Evolutionary conservation across 192 early-diverging fungal species (phyloP).

Genomic region (Dissophora globulifera): DNA sequence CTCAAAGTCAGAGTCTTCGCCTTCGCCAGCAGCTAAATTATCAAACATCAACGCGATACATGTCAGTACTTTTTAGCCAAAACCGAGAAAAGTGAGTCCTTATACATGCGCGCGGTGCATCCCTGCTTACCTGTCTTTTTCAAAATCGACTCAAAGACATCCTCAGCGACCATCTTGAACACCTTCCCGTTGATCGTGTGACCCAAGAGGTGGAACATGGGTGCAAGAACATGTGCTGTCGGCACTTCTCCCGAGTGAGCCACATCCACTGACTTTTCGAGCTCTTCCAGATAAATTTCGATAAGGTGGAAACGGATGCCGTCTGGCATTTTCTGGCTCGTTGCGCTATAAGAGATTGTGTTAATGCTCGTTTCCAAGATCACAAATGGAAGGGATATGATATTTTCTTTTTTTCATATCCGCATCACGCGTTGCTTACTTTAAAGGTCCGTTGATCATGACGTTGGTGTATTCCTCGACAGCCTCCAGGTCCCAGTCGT

Average conservation of each 20-base stretch:
- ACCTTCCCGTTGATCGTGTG: constrained; percentile 60
- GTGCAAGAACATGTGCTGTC: constrained; percentile 58
- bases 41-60: not conserved
- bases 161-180: constrained; percentile 59
- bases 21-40: constrained; percentile 41
- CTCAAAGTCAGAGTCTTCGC: constrained; percentile 45
- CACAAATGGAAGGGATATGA: no score
- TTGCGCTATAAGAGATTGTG: constrained; percentile 56
- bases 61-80: not conserved
- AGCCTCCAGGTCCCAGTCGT: constrained; percentile 63
- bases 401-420: no score
- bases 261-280: constrained; percentile 68
- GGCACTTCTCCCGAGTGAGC: constrained; percentile 56
- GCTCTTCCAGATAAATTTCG: constrained; percentile 78
- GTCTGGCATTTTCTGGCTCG: constrained; percentile 70
- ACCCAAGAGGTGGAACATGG: constrained; percentile 63
- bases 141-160: constrained; percentile 57
- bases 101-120: no score
- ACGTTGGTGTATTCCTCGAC: constrained; percentile 65
- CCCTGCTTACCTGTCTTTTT: constrained; percentile 40
- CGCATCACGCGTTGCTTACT: constrained; percentile 56
- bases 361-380: no score
- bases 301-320: constrained; percentile 75
- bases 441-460: constrained; percentile 68
- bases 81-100: no score